Evolutionary conservation across 345 rosid genomes (phyloP), one percentile per base, ranked within the genome.

Genomic region (Mallotus nudiflorus): DNA sequence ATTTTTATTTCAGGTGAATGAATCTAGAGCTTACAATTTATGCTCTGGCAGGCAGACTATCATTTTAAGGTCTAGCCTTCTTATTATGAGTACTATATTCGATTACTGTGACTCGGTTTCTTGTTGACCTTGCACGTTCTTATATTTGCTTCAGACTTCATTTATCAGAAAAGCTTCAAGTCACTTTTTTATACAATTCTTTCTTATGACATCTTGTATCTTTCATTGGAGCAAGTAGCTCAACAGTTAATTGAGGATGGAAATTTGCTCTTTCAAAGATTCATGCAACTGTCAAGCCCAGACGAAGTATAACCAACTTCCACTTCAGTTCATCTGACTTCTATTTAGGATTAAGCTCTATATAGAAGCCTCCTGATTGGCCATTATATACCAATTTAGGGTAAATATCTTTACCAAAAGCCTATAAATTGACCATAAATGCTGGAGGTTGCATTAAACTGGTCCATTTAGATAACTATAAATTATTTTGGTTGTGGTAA

Each of bases 1-100:
- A 9, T 40, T 75, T 67, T 80, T 67, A 52, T 79, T 82, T 65
- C 75, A 94, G 98, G 97, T 94, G 81, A 91, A 94, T 72, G 86
- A 86, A 53, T 60, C 86, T 80, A 91, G 84, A 85, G 86, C 87
- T 68, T 35, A 73, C 75, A 60, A 64, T 77, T 88, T 91, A 45
- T 72, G 70, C 65, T 74, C 79, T 71, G 89, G 92, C 46, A 67
- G 77, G 67, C 87, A 86, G 77, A 80, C 79, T 52, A 78, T 94
- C 59, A 58, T 74, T 66, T 69, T 91, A 82, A 91, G 97, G 98
- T 91, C 77, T 33, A 14, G 28, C n/a, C 20, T 24, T 54, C 55
- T 60, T 11, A 48, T 65, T 62, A 22, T 39, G 11, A 15, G 25
- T 10, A 16, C 8, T 18, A 19, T 63, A 52, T 22, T 12, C 52